A percentile compares a stretch with the other conserved stretches of the same genome.
Evolutionary conservation across 352 stramenopile species (phyloP).

Genomic region (Phytophthora melonis): DNA sequence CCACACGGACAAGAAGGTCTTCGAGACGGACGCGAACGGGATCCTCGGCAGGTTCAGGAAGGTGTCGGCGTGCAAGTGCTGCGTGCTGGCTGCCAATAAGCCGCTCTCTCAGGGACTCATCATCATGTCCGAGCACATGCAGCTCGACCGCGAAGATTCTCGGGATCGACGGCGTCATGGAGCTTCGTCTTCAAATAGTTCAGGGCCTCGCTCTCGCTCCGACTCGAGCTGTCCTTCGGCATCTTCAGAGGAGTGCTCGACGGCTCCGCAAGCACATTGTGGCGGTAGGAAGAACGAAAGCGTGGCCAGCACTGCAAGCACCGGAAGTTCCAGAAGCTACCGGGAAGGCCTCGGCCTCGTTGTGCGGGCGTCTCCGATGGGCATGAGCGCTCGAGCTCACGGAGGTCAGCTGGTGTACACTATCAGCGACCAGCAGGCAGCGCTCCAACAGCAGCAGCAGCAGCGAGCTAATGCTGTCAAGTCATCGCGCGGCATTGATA

Average conservation of each 20-base stretch:
- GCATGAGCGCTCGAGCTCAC: not conserved
- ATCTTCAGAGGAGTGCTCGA: conserved; percentile 17
- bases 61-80: conserved; percentile 35
- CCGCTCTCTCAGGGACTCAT: conserved; percentile 23
- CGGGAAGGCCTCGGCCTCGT: conserved; percentile 5
- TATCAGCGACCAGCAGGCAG: conserved; percentile 24
- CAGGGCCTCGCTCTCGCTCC: conserved; percentile 19
- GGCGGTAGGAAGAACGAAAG: conserved; percentile 10
- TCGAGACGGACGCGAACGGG: conserved; percentile 35
- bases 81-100: conserved; percentile 32
- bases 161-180: conserved; percentile 16
- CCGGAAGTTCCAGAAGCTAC: conserved; percentile 9
- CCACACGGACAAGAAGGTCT: conserved; percentile 44
- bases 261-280: not conserved
- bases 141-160: conserved; percentile 16
- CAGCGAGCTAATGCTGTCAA: conserved; percentile 19
- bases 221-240: conserved; percentile 24
- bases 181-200: conserved; percentile 18
- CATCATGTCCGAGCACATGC: conserved; percentile 34
- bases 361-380: conserved; percentile 10
- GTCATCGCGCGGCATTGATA: conserved; percentile 14
- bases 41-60: conserved; percentile 29
- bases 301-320: conserved; percentile 12
- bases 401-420: conserved; percentile 19
- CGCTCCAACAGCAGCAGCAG: conserved; percentile 17